Conservation (phyloP, 23 red algal species). For the Agarophyton chilense region DNA sequence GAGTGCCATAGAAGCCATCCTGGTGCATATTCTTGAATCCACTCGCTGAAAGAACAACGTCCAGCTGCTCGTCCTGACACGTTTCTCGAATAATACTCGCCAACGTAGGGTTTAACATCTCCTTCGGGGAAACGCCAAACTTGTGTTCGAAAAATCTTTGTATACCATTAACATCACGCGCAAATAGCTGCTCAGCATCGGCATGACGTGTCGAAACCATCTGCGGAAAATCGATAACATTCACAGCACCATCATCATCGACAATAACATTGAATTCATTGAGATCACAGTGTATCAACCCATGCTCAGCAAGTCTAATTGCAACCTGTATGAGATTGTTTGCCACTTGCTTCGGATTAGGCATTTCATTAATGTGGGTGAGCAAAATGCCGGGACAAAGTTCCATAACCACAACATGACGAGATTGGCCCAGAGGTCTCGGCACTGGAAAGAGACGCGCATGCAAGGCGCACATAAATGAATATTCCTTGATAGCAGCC, state of each 20-base stretch:
- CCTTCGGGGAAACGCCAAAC: slow-evolving; percentile 68
- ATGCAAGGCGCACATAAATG: slow-evolving; percentile 82
- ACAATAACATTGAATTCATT: slow-evolving; percentile 98
- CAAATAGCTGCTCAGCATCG: slow-evolving; percentile 60
- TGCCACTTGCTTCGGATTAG: slow-evolving; percentile 3
- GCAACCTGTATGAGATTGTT: slow-evolving; percentile 49
- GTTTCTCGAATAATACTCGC: slow-evolving; percentile 8
- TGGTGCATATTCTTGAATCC: slow-evolving; percentile 54
- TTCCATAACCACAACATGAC: slow-evolving; percentile 92
- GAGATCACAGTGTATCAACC: slow-evolving; percentile 95
- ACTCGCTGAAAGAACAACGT: slow-evolving; percentile 55
- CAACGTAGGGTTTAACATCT: slow-evolving; percentile 27
- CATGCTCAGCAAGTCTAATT: slow-evolving; percentile 51
- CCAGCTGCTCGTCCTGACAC: slow-evolving; percentile 31
- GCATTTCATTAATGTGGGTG: slow-evolving; percentile 55
- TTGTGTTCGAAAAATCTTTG: slow-evolving; percentile 67
- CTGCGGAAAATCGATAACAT: slow-evolving; percentile 99
- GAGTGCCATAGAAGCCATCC: background rate
- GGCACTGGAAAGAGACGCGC: slow-evolving; percentile 84
- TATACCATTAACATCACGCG: slow-evolving; percentile 74
- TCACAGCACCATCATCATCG: slow-evolving; percentile 58
- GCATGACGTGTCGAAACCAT: slow-evolving; percentile 81
- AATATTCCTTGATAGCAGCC: slow-evolving; percentile 90
- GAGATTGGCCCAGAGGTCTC: slow-evolving; percentile 77
- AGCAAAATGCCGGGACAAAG: slow-evolving; percentile 71